phyloP scores from a whole-genome alignment of 2,329 filamentous ascomycete species.

The Exophiala sideris region DNA sequence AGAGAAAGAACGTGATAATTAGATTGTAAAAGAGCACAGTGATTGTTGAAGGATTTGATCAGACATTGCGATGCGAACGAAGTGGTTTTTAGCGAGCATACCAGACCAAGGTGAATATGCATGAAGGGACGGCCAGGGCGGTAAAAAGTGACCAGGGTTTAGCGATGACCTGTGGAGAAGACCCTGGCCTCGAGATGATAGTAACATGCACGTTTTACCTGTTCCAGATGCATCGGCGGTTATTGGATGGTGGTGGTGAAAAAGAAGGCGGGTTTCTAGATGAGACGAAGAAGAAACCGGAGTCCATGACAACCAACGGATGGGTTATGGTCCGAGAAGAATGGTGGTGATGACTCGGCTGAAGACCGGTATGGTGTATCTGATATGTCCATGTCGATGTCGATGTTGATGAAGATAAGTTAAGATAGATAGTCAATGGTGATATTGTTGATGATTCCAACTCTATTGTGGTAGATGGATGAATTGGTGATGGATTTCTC shows the following conservation, averaged over 20 bases:
- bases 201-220: conserved; percentile 10
- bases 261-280: background rate
- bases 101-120: background rate
- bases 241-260: conserved; percentile 17
- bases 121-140: background rate
- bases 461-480: background rate
- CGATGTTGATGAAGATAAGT: background rate
- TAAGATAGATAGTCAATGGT: background rate
- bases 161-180: background rate
- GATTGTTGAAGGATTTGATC: background rate
- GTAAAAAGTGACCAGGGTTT: conserved; percentile 10
- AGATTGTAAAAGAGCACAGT: background rate
- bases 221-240: conserved; percentile 13
- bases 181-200: conserved; percentile 8
- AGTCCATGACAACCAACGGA: background rate
- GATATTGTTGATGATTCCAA: background rate
- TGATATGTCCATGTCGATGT: too few relatives aligned
- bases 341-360: background rate
- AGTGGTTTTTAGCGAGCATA: background rate
- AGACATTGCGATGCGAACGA: background rate
- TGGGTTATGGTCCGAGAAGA: background rate
- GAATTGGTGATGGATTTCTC: background rate
- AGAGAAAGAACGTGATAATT: background rate
- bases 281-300: conserved; percentile 1
- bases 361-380: background rate